Evolutionary conservation across 139 green algal species (phyloP), one percentile per base, ranked within the genome.

Genomic region (Chlamydomonas sp.): DNA sequence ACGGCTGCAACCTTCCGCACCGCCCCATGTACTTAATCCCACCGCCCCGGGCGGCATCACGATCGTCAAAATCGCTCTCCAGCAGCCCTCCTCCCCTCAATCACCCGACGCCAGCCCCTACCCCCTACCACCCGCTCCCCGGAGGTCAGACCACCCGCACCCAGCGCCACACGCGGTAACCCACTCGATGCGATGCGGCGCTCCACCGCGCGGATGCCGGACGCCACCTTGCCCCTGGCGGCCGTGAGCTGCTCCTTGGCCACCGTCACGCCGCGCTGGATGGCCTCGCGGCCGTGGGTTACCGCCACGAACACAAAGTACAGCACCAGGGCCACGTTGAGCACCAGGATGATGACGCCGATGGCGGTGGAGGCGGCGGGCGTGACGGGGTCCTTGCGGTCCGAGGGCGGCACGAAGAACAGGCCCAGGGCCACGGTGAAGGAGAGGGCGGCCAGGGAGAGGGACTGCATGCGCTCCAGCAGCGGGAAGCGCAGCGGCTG

Each of bases 301-400:
- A 67, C 49, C 72, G 74, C 80, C 0, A 87, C n/a, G 72, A 80
- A 87, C 1, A 80, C 9, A n/a, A 80, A 87, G 82, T 80, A 87
- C 6, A 78, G 2, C 4, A 87, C 1, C 3, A 87, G n/a, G 3
- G 60, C 82, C 64, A 66, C 12, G 12, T 87, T 87, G 20, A 87
- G 61, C 0, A n/a, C 60, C 5, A 80, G 57, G 63, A 87, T 87
- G 82, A 87, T 49, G 71, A 14, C 82, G 2, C 82, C 82, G 61
- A 87, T 87, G 69, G 82, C 82, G 0, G 72, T 10, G 20, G 60
- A 57, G 1, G 60, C 72, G 1, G 15, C 80, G 16, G 4, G 7
- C 20, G 80, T 86, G 68, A 86, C 59, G 59, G 80, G 80, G 80
- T 86, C 80, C 12, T 80, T 79, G n/a, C 82, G n/a, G 72, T 87